Evolutionary conservation across 1,284 basidiomycete species (phyloP), one percentile per base, ranked within the genome.

Genomic region (Blastosporella zonata): DNA sequence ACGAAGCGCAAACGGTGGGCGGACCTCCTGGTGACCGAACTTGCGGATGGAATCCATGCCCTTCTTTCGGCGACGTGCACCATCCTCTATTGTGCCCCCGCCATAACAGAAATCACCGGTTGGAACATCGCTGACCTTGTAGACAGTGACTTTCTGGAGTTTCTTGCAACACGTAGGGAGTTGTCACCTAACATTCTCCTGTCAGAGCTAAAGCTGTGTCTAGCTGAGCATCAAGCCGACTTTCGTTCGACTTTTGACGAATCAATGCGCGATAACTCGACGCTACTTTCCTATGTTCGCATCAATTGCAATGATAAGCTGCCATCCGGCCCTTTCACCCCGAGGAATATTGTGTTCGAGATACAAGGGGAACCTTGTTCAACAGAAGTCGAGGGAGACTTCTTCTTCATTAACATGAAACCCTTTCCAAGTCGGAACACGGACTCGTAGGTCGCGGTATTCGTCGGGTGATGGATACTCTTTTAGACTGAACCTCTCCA

Each of bases 1-100:
- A 90, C 87, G 0, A 90, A 87, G 62, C 74, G 90, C 52, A 91
- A 92, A 66, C 79, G 86, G 52, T 93, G 90, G 90, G 84, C 84
- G 8, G 89, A 93, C 64, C 73, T 92, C n/a, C 74, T 92, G 34
- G 68, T 89, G 52, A 76, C 80, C 1, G 90, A 92, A 61, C 75
- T 90, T 36, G 81, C 85, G 38, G 90, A 91, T 55, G 79, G 76
- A 18, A 76, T 90, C 60, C 69, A 81, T 34, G 73, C 93, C 58
- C 70, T 93, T 34, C 72, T 93, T 46, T 85, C 82, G 10, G 69
- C 70, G 4, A 59, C 72, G 6, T 75, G 78, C 57, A 77, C 75
- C 52, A 76, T 93, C 37, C 75, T 87, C 56, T 91, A 85, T 62
- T 87, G 83, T 61, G 80, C 82, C 12, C 74, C 75, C n/a, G 80